Conservation (phyloP, 148 eudicot species). For the Vaccinium vitisidaea region DNA sequence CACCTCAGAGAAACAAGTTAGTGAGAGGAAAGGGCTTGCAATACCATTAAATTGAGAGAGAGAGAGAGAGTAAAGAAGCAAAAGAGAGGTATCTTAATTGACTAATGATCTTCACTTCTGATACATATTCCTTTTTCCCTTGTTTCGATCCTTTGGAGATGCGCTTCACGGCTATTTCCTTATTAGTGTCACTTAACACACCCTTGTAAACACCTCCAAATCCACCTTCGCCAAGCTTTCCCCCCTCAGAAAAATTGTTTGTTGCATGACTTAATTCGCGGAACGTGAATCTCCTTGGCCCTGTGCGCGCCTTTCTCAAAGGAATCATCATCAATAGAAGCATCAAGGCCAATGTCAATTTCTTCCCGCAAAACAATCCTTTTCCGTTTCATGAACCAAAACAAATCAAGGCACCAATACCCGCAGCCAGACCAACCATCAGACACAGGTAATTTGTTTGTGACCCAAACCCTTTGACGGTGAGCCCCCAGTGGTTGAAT, state of each 20-base stretch:
- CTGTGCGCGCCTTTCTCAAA: neutral
- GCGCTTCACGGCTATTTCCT: neutral
- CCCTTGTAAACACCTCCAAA: slow-evolving; percentile 4
- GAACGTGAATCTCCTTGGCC: neutral
- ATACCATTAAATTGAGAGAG: too few species aligned
- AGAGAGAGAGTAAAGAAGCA: too few species aligned
- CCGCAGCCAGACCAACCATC: neutral
- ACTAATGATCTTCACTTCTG: neutral
- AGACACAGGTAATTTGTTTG: neutral
- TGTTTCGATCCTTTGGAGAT: neutral
- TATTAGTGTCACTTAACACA: neutral
- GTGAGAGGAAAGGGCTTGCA: too few species aligned
- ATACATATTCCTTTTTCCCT: neutral
- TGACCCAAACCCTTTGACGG: neutral
- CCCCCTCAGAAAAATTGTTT: neutral
- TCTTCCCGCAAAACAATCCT: neutral
- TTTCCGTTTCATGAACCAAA: neutral
- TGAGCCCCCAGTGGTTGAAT: too few species aligned
- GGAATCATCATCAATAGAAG: neutral
- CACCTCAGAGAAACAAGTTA: too few species aligned
- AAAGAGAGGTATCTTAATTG: neutral
- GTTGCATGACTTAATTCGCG: neutral
- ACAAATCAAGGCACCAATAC: neutral
- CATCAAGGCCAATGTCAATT: neutral
- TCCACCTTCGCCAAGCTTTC: slow-evolving; percentile 6